phyloP scores from a whole-genome alignment of 257 asterid genomes.

The Lavandula angustifolia region DNA sequence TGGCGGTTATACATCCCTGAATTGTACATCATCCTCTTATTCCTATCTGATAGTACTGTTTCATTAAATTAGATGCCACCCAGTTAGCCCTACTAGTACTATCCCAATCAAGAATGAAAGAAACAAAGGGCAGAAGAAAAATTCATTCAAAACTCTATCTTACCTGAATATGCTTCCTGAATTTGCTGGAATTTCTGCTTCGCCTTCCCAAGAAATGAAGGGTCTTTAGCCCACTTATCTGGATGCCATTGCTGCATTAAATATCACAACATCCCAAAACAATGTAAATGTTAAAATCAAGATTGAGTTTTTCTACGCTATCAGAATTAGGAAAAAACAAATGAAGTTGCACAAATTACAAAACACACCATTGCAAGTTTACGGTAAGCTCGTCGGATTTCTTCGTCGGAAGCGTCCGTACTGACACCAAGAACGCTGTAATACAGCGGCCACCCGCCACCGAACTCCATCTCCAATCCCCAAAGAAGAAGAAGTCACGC shows the following conservation, averaged over 20 bases:
- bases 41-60: constrained; percentile 74
- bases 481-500: constrained; percentile 10
- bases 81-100: not conserved
- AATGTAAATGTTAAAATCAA: not conserved
- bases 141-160: not conserved
- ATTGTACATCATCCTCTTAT: constrained; percentile 68
- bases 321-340: too few relatives aligned
- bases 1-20: constrained; percentile 62
- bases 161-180: constrained; percentile 95
- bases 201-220: constrained; percentile 66
- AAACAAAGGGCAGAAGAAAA: not conserved
- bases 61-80: constrained; percentile 9
- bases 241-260: constrained; percentile 91
- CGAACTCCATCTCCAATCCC: constrained; percentile 37
- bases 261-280: not conserved
- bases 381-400: constrained; percentile 72
- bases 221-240: constrained; percentile 66
- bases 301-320: too few relatives aligned
- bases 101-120: not conserved
- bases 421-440: constrained; percentile 66
- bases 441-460: constrained; percentile 37
- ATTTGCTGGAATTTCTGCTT: constrained; percentile 73
- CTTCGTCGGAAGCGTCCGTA: constrained; percentile 56
- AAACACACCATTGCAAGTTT: constrained; percentile 72
- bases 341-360: not conserved